Evolutionary conservation across 371 early-diverging fungal genomes (phyloP), one percentile per base, ranked within the genome.

Genomic region (Mucor circinelloides): DNA sequence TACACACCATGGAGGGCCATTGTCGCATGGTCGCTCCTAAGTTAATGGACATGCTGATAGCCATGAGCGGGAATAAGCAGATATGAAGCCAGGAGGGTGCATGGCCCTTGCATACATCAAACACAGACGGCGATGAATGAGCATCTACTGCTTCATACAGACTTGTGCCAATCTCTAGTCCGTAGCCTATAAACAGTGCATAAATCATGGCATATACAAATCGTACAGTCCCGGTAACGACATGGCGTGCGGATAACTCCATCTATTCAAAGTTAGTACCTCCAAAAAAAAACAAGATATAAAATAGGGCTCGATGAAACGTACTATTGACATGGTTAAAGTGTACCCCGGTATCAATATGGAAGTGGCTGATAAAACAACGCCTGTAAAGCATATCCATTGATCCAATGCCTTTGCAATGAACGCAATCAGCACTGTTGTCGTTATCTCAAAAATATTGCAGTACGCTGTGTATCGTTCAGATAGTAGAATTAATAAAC

Each of bases 161-260:
- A 67, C 82, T 71, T 46, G 81, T 72, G 1, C 94, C 94, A 30
- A 93, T 83, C 6, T 86, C 81, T 58, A 94, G 77, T 6, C 93
- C 94, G 44, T 90, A 93, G 7, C 91, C 89, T 15, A 91, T 85
- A 40, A 91, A 73, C 42, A 93, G 82, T 0, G 93, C 88, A 7
- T 87, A 85, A 7, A 94, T 75, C n/a, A 95, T 70, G 2, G 93
- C 86, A 63, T 89, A 87, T 25, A 89, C 89, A 15, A 92, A 76
- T 9, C 92, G 85, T 15, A 93, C 86, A 0, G 93, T 91, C 8
- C 95, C 95, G 0, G 92, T 90, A 52, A 91, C 87, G 70, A 93
- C 83, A 72, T 93, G 93, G 9, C 90, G 85, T 12, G 94, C 90
- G 2, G 90, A 84, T 17, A 95, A 75, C 64, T 93, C 95, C 64